These are phyloP conservation scores for Eutrema salsugineum DNA, from an alignment of 441 rosid genomes.

Conservation along the genomic window DNA sequence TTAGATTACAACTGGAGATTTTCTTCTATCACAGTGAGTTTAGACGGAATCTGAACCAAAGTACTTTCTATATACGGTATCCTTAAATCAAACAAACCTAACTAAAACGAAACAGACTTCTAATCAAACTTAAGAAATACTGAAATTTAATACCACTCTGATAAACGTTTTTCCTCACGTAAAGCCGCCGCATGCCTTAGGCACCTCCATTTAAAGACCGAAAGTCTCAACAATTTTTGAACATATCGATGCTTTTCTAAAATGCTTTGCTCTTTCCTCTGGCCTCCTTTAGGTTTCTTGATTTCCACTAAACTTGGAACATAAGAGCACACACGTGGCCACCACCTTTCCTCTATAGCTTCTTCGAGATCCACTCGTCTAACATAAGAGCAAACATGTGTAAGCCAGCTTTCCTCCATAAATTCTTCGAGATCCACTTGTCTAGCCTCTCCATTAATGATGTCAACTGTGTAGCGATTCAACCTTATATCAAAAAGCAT, in stretches of 20 bases:
- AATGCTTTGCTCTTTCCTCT: neutral
- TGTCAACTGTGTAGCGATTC: neutral
- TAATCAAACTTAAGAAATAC: too few species aligned
- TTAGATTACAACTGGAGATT: too few species aligned
- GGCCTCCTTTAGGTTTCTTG: neutral
- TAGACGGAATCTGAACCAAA: neutral
- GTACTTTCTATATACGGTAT: too few species aligned
- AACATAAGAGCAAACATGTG: neutral
- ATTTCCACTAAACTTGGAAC: neutral
- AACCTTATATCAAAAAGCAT: neutral
- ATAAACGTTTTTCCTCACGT: too few species aligned
- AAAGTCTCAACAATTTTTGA: neutral
- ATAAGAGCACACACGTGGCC: neutral
- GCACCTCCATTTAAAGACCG: neutral
- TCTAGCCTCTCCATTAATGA: neutral
- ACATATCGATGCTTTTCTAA: neutral
- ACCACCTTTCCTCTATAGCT: too few species aligned
- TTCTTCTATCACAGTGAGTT: too few species aligned
- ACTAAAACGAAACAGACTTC: too few species aligned
- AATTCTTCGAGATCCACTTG: neutral
- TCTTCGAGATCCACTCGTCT: neutral
- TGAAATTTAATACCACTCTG: too few species aligned
- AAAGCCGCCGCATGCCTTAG: neutral
- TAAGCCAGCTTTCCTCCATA: too few species aligned
- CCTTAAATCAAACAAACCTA: too few species aligned